A percentile compares a stretch with the other conserved stretches of the same genome.
Evolutionary conservation across 768 basidiomycete genomes (phyloP).

Genomic region (Trametes meyenii): DNA sequence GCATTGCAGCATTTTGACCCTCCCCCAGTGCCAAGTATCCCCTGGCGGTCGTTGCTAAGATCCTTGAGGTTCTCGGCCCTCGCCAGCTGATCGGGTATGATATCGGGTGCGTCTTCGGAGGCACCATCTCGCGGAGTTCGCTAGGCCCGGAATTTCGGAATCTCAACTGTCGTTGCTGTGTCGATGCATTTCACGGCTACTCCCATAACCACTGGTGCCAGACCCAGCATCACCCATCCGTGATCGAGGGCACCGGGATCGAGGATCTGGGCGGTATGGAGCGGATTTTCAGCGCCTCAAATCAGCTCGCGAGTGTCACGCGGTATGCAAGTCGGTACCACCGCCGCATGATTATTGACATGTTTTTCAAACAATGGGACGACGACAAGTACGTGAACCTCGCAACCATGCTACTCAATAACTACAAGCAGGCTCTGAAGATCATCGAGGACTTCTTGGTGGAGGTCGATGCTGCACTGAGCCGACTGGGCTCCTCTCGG

Average conservation of each 20-base stretch:
- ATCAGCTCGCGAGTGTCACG: constrained; percentile 28
- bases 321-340: constrained; percentile 34
- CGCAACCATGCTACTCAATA: constrained; percentile 30
- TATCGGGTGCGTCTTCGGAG: constrained; percentile 24
- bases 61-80: not conserved
- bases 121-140: constrained; percentile 12
- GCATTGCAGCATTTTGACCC: too few species aligned
- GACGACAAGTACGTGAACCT: constrained; percentile 39
- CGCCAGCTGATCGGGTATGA: constrained; percentile 12
- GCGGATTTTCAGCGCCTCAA: constrained; percentile 25
- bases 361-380: constrained; percentile 39
- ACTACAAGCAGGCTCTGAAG: constrained; percentile 36
- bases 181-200: constrained; percentile 40
- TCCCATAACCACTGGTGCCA: constrained; percentile 41
- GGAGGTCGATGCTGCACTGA: constrained; percentile 19
- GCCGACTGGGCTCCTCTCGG: constrained; percentile 14
- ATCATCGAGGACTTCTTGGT: constrained; percentile 26
- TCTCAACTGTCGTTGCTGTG: constrained; percentile 4
- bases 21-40: constrained; percentile 33
- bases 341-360: constrained; percentile 34
- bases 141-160: constrained; percentile 5
- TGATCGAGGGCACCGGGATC: constrained; percentile 35
- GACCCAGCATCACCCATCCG: constrained; percentile 34
- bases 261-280: constrained; percentile 35
- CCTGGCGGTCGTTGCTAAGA: constrained; percentile 17